Evolutionary conservation across 768 basidiomycete species (phyloP), one percentile per base, ranked within the genome.

Genomic region (Termitomyces sp.): DNA sequence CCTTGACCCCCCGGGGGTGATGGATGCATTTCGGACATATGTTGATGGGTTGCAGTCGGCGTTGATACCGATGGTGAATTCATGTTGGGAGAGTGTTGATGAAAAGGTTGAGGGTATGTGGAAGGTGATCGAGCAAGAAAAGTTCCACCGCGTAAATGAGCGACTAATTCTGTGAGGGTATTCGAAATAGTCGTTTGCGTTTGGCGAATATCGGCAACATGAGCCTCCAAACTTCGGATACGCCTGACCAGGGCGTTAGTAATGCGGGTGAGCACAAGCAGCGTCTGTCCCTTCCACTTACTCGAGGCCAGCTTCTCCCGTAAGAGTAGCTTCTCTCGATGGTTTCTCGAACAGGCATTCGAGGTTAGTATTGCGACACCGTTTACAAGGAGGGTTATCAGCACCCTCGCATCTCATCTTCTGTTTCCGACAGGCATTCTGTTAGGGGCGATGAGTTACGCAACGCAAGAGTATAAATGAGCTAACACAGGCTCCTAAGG

Each of bases 341-440:
- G 95, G 95, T 66, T 97, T 97, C 72, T 98, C 95, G 69, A 98
- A 96, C 34, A 97, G 80, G 75, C 95, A 98, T 42, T 95, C 91
- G 13, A 97, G 79, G 3, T 92, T 91, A 20, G 90, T 88, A 65
- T 93, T 89, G 33, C 91, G 82, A 74, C 95, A 98, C 44, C 95
- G 85, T 66, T 90, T 87, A 74, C 95, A 98, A n/a, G 95, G 95
- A 26, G 95, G 95, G 66, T 92, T 94, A 70, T 97, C 95, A 16
- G 94, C 95, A 1, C 93, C 94, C 71, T 95, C 93, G 69, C 95
- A 98, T 65, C 94, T 82, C 95, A 97, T 97, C 77, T 97, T 97
- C 79, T 95, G 94, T 68, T 93, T 91, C 65, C 95, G 80, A 72
- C 95, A 96, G 18, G 93, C 91, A 85, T 95, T 95, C 93, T 95